Base-by-base conservation (phyloP, 805 yeast genomes). In the Nakazawaea laoshanensis region DNA sequence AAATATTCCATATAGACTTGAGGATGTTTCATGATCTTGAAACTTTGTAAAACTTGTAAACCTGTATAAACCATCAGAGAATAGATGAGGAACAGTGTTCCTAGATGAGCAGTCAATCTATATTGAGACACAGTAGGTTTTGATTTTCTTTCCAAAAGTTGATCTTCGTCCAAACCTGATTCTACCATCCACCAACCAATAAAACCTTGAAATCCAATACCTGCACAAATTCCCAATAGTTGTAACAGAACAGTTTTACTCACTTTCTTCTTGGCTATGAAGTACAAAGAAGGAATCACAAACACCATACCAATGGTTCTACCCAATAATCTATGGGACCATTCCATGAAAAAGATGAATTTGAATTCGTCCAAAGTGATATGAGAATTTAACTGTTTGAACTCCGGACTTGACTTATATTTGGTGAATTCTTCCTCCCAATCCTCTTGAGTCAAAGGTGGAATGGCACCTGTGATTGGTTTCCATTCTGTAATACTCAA, bases 111-210 rank as follows among this genome's bases (percentile, higher is more conserved):
- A 2, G 97, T 87, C 33, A 92, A 65, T 55, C 98, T 72, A 52
- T 92, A 92, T 50, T 85, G 97, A 4, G 96, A 84, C 3, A 92
- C 98, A 0, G 98, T 86, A n/a, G 98, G 98, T 51, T 89, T 94
- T 1, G 95, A 77, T 29, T 73, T 81, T 52, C 95, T 71, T 43
- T 80, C 87, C 15, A 69, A 70, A 30, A 92, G 62, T 49, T 80
- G 80, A 27, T 78, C 69, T 48, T 80, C 81, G 51, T 87, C 94
- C 36, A 92, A 67, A 19, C 98, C 98, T 7, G 96, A 85, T 48
- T 83, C 77, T 33, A 92, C 98, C 98, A 92, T 92, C 99, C 99
- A 92, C 98, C 98, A 92, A 20, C 98, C 98, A 44, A 92, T 80
- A 33, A 79, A 82, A 33, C 98, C 98, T 63, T 92, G 98, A 30